phyloP scores from a whole-genome alignment of 768 basidiomycete species.

The Suillus plorans region DNA sequence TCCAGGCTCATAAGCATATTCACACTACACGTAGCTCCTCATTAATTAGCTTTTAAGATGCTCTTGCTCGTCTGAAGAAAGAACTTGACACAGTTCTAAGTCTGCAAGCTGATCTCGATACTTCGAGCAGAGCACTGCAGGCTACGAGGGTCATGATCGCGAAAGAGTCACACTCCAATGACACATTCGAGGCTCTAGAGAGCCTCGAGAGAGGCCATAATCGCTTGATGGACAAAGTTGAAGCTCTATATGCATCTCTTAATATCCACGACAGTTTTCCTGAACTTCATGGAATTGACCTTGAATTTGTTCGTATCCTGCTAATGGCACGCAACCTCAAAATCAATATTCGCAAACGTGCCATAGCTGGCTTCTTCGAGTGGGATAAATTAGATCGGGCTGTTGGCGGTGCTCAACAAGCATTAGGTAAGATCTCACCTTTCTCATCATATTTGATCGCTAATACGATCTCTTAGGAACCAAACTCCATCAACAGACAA shows the following conservation, averaged over 20 bases:
- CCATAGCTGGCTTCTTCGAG: constrained; percentile 35
- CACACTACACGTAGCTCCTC: constrained; percentile 15
- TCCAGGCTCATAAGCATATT: constrained; percentile 11
- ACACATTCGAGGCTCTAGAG: constrained; percentile 16
- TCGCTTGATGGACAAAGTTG: constrained; percentile 24
- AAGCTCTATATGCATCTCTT: constrained; percentile 34
- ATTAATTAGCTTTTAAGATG: constrained; percentile 35
- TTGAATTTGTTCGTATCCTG: constrained; percentile 32
- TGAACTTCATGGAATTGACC: constrained; percentile 29
- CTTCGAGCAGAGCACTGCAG: constrained; percentile 22
- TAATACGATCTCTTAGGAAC: no score
- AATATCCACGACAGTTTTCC: constrained; percentile 34
- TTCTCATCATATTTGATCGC: no score
- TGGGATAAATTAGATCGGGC: constrained; percentile 38
- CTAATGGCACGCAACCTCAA: constrained; percentile 39
- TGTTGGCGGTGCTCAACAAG: constrained; percentile 24
- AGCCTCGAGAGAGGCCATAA: constrained; percentile 22
- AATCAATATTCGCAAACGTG: constrained; percentile 36
- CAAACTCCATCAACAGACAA: constrained; percentile 30
- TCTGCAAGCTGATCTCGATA: constrained; percentile 30
- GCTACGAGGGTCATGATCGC: constrained; percentile 9
- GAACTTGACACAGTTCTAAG: constrained; percentile 32
- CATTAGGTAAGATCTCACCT: constrained; percentile 15
- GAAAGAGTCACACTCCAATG: not conserved
- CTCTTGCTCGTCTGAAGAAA: constrained; percentile 28